These are phyloP conservation scores for Zelopaecilomyces penicillatus DNA, from an alignment of 2,329 filamentous ascomycete species.

Conservation along the genomic window DNA sequence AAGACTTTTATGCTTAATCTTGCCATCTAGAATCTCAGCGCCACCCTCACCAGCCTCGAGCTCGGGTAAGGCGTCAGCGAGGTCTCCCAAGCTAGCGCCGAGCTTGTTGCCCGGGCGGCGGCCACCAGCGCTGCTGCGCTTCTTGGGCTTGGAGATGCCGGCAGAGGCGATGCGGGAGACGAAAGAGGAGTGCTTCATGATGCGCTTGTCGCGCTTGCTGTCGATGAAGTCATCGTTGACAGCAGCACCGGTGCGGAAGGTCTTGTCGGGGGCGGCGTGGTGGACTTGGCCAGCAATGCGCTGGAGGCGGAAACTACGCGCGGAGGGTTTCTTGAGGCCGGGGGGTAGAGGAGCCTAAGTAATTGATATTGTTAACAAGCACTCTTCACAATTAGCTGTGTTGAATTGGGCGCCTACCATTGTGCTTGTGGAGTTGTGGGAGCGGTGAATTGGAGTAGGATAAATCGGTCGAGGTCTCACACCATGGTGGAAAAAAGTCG, in stretches of 20 bases:
- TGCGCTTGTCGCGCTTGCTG: conserved; percentile 75
- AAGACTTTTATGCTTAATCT: conserved; percentile 66
- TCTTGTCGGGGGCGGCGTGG: conserved; percentile 42
- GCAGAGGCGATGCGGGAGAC: conserved; percentile 66
- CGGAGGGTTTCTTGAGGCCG: conserved; percentile 45
- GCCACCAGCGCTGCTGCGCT: conserved; percentile 16
- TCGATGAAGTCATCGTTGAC: conserved; percentile 54
- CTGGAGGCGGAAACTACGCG: conserved; percentile 47
- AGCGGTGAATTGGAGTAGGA: not conserved
- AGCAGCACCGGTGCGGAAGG: conserved; percentile 42
- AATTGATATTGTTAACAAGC: not conserved
- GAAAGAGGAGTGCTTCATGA: conserved; percentile 73
- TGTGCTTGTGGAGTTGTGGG: not conserved
- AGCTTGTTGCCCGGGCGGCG: conserved; percentile 68
- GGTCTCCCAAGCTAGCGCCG: conserved; percentile 61
- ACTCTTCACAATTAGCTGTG: not conserved
- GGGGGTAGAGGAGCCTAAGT: conserved; percentile 23
- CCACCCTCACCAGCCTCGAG: conserved; percentile 39
- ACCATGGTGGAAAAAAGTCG: not conserved
- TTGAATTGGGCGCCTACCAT: conserved; percentile 1
- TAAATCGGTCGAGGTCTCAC: not conserved
- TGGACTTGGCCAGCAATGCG: conserved; percentile 41
- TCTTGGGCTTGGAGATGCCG: conserved; percentile 14
- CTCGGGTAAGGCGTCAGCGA: conserved; percentile 74
- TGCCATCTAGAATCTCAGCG: conserved; percentile 40